These are phyloP conservation scores for Periconia sp. DNA, from an alignment of 2,329 filamentous ascomycete species.

Conservation along the genomic window DNA sequence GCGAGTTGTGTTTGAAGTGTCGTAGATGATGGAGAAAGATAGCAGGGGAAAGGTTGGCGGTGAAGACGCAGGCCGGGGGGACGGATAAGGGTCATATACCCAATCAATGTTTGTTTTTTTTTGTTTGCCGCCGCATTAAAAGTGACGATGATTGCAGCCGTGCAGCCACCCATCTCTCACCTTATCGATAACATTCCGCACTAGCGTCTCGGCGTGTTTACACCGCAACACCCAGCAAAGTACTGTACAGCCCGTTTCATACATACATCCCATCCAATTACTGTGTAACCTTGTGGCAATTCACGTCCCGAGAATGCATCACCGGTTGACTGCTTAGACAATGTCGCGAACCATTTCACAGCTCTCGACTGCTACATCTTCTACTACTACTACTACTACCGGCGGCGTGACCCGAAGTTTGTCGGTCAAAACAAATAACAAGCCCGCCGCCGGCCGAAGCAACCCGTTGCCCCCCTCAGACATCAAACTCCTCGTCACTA, in stretches of 20 bases:
- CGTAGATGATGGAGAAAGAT: not conserved
- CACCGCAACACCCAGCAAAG: not conserved
- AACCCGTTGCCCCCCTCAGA: slow-evolving; percentile 31
- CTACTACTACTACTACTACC: slow-evolving; percentile 15
- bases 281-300: not conserved
- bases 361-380: slow-evolving; percentile 21
- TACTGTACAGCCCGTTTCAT: not conserved
- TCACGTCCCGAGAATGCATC: slow-evolving; percentile 3
- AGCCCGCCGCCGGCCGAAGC: slow-evolving; percentile 15
- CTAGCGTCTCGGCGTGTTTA: not conserved
- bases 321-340: slow-evolving; percentile 9
- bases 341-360: slow-evolving; percentile 34
- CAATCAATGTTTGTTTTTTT: not conserved
- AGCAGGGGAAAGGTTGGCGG: not conserved
- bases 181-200: no score
- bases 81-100: not conserved
- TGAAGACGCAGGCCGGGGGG: not conserved
- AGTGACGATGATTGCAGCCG: no score
- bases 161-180: no score
- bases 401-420: slow-evolving; percentile 27
- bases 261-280: not conserved
- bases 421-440: slow-evolving; percentile 37
- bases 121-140: not conserved
- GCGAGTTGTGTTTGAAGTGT: not conserved
- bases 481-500: slow-evolving; percentile 70